A percentile compares a stretch with the other conserved stretches of the same genome.
phyloP scores from a whole-genome alignment of 176 grass and related monocot species.

The Carex kokanica region DNA sequence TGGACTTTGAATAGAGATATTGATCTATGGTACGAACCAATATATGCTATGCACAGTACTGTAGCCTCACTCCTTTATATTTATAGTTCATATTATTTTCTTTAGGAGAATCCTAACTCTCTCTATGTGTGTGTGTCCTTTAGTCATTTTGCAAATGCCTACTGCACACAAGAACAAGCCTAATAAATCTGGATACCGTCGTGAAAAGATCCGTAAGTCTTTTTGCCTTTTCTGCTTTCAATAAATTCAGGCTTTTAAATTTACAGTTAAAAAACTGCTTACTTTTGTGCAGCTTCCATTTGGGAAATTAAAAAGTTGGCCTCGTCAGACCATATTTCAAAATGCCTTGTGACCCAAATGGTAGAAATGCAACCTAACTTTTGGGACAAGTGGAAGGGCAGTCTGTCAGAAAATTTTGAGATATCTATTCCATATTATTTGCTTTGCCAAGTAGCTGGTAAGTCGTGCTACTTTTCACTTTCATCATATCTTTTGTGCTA shows the following conservation, averaged over 20 bases:
- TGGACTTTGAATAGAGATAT: no score
- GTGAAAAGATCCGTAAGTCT: conserved; percentile 80
- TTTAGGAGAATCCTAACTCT: conserved; percentile 23
- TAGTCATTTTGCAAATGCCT: conserved; percentile 79
- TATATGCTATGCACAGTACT: no score
- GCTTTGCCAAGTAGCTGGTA: conserved; percentile 96
- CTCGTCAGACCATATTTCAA: conserved; percentile 39
- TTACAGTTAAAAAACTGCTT: not conserved
- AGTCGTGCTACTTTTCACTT: not conserved
- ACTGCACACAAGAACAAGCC: conserved; percentile 44
- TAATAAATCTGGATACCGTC: conserved; percentile 55
- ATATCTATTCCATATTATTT: conserved; percentile 80
- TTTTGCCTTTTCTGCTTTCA: not conserved
- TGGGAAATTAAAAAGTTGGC: conserved; percentile 86
- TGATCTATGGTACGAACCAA: no score
- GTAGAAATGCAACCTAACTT: conserved; percentile 56
- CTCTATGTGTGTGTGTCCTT: conserved; percentile 9
- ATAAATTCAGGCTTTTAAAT: not conserved
- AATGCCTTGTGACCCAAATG: conserved; percentile 79
- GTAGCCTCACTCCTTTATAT: not conserved
- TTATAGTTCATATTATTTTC: conserved; percentile 13
- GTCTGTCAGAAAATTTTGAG: conserved; percentile 52
- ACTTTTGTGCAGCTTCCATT: conserved; percentile 66
- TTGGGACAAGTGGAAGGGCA: conserved; percentile 85
- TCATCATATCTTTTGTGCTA: not conserved